phyloP scores from a whole-genome alignment of 2,329 filamentous ascomycete species.

The Sphaerulina vaccinii region DNA sequence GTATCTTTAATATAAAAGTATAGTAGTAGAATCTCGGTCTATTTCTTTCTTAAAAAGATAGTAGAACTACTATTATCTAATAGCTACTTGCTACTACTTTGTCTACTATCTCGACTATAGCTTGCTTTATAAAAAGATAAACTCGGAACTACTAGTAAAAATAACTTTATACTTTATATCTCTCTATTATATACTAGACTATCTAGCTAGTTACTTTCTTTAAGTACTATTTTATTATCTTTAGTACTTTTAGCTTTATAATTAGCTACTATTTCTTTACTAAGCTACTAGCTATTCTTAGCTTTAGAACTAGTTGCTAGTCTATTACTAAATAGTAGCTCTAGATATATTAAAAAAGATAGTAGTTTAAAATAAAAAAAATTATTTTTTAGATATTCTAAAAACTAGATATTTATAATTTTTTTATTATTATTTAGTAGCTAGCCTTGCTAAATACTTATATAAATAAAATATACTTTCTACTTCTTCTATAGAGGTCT shows the following conservation, averaged over 20 bases:
- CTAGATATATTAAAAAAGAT: background rate
- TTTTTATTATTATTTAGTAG: background rate
- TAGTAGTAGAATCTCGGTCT: background rate
- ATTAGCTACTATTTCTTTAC: background rate
- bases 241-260: background rate
- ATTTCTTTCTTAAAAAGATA: background rate
- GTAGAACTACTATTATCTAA: background rate
- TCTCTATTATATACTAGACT: too few species aligned
- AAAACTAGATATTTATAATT: background rate
- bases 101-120: too few species aligned
- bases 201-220: too few species aligned
- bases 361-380: background rate
- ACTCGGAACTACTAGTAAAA: too few species aligned
- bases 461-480: background rate
- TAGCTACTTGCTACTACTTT: too few species aligned
- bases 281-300: background rate
- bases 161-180: too few species aligned
- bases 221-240: too few species aligned
- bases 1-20: background rate
- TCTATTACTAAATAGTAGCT: background rate
- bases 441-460: background rate
- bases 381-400: background rate
- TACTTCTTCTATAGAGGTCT: background rate
- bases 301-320: background rate
- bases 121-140: too few species aligned